Percentiles rank a stretch among this genome's conserved stretches.
These are phyloP conservation scores for Penicillium sp. DNA, from an alignment of 2,329 filamentous ascomycete genomes.

Conservation along the genomic window DNA sequence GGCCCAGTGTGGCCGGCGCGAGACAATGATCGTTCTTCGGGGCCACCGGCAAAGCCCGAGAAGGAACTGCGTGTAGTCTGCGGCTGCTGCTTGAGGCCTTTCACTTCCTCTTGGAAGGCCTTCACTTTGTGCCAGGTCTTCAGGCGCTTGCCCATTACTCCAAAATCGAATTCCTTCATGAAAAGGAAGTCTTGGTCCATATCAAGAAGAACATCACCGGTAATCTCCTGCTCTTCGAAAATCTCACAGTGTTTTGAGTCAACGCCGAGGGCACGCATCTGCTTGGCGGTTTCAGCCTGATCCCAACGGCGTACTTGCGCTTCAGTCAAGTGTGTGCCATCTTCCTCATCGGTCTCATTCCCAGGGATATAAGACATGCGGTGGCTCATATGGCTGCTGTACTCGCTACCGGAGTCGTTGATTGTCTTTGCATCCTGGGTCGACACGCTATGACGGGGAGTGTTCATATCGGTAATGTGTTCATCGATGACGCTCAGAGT, in stretches of 20 bases:
- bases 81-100: slow-evolving; percentile 49
- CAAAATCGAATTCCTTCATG: slow-evolving; percentile 90
- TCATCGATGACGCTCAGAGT: slow-evolving; percentile 95
- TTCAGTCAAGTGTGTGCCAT: slow-evolving; percentile 63
- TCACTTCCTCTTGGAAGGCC: slow-evolving; percentile 79
- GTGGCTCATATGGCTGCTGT: slow-evolving; percentile 71
- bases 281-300: slow-evolving; percentile 77
- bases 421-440: slow-evolving; percentile 50
- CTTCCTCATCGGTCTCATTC: slow-evolving; percentile 91
- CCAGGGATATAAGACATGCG: slow-evolving; percentile 88
- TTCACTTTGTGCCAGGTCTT: slow-evolving; percentile 98
- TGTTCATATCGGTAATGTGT: slow-evolving; percentile 83
- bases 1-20: slow-evolving; percentile 36
- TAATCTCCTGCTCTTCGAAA: slow-evolving; percentile 92
- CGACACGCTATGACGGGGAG: slow-evolving; percentile 51
- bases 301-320: slow-evolving; percentile 75
- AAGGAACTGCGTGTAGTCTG: slow-evolving; percentile 26
- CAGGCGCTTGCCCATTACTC: slow-evolving; percentile 78
- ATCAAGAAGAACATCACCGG: slow-evolving; percentile 82
- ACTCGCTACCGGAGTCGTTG: slow-evolving; percentile 83
- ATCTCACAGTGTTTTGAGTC: slow-evolving; percentile 89
- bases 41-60: slow-evolving; percentile 39
- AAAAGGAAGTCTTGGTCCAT: slow-evolving; percentile 96
- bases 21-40: slow-evolving; percentile 44
- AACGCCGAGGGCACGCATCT: slow-evolving; percentile 77